A percentile compares a stretch with the other conserved stretches of the same genome.
Conservation (phyloP, 1,284 basidiomycete genomes). For the Cryptococcus sp. region DNA sequence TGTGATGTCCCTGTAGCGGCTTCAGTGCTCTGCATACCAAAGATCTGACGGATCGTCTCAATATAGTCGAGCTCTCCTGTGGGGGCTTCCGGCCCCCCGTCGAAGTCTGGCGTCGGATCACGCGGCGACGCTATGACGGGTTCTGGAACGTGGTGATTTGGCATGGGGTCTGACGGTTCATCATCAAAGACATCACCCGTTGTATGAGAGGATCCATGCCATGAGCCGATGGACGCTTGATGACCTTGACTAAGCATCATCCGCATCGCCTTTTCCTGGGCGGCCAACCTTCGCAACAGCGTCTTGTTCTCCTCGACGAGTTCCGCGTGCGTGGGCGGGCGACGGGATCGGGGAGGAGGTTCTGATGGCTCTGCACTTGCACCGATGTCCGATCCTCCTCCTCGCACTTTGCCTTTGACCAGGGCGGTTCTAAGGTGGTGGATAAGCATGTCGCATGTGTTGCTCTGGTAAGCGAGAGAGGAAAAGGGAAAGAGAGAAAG, state of each 20-base stretch:
- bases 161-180: no score
- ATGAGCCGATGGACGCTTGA: background rate
- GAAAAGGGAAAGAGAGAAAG: no score
- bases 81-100: background rate
- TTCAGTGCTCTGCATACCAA: conserved; percentile 2
- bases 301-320: conserved; percentile 24
- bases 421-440: conserved; percentile 11
- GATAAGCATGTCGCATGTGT: background rate
- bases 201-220: conserved; percentile 1
- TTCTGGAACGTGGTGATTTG: no score
- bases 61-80: conserved; percentile 7
- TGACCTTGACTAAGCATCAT: background rate
- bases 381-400: background rate
- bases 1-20: background rate
- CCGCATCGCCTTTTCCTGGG: conserved; percentile 14
- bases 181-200: no score
- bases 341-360: background rate
- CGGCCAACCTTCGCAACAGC: conserved; percentile 14
- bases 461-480: no score
- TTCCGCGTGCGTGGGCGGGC: conserved; percentile 16
- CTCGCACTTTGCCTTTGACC: conserved; percentile 18
- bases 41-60: conserved; percentile 7
- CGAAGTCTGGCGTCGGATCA: conserved; percentile 1
- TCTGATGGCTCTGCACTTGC: no score
- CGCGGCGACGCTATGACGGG: background rate